Evolutionary conservation across 129 eudicot species (phyloP).

Genomic region (Escallonia herrerae): DNA sequence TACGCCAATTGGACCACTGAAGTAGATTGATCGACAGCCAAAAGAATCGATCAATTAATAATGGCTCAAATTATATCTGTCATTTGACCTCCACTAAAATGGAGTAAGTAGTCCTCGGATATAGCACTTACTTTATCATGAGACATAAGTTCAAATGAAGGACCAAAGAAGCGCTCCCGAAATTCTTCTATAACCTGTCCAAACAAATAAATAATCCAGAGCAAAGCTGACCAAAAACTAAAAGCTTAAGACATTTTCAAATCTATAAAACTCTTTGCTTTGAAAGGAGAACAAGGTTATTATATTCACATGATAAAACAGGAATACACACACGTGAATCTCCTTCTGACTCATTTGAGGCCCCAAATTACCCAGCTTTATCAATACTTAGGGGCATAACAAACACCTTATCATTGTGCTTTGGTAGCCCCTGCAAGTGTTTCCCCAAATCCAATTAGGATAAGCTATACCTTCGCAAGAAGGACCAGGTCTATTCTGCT

Average conservation of each 20-base stretch:
- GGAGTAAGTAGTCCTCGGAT: background rate
- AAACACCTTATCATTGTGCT: no score
- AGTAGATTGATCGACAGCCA: background rate
- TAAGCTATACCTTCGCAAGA: background rate
- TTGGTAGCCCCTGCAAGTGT: no score
- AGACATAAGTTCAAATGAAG: constrained; percentile 73
- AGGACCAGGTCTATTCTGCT: background rate
- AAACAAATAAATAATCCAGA: background rate
- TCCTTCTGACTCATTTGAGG: background rate
- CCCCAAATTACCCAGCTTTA: background rate
- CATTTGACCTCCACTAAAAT: background rate
- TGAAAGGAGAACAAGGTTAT: no score
- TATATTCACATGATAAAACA: background rate
- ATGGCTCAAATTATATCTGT: no score
- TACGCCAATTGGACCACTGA: background rate
- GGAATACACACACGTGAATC: background rate
- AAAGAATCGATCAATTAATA: no score
- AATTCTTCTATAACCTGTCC: constrained; percentile 56
- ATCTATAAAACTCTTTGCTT: no score
- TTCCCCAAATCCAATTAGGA: background rate
- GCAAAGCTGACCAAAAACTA: background rate
- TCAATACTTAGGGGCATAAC: background rate
- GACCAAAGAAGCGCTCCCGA: constrained; percentile 88
- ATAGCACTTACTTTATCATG: constrained; percentile 73
- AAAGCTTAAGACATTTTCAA: background rate